Percentiles rank a stretch among this genome's conserved stretches.
These are phyloP conservation scores for Xylariaceae sp. DNA, from an alignment of 2,329 filamentous ascomycete genomes.

Conservation along the genomic window DNA sequence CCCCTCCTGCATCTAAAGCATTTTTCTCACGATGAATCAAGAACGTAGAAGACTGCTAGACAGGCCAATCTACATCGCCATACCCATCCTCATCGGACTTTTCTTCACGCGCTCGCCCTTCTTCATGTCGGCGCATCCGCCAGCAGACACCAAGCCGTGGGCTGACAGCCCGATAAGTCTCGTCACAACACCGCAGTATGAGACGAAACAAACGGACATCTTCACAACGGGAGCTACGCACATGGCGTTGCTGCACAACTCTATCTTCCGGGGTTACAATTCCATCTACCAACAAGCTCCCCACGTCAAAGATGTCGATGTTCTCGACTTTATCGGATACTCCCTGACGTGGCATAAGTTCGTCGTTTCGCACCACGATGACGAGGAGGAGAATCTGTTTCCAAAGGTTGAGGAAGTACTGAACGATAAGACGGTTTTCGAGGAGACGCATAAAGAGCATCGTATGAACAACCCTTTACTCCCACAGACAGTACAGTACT, in stretches of 20 bases:
- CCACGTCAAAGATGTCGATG: conserved; percentile 47
- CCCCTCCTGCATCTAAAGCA: too few relatives aligned
- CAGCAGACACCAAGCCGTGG: conserved; percentile 38
- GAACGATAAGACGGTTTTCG: conserved; percentile 47
- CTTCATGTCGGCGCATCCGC: conserved; percentile 35
- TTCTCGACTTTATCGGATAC: conserved; percentile 55
- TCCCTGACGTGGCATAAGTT: conserved; percentile 55
- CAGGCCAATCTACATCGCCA: conserved; percentile 30
- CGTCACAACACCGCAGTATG: conserved; percentile 50
- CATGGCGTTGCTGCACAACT: conserved; percentile 60
- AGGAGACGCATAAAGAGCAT: conserved; percentile 52
- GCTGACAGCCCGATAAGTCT: conserved; percentile 53
- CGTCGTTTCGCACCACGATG: conserved; percentile 57
- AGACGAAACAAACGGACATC: conserved; percentile 52
- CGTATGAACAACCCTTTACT: conserved; percentile 32
- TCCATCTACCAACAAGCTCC: conserved; percentile 58
- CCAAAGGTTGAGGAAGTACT: conserved; percentile 51
- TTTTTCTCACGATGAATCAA: conserved; percentile 13
- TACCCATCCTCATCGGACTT: conserved; percentile 33
- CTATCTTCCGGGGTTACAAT: conserved; percentile 61
- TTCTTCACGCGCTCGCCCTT: conserved; percentile 36
- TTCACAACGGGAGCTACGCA: conserved; percentile 58
- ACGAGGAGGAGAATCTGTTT: conserved; percentile 56
- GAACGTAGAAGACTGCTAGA: conserved; percentile 23
- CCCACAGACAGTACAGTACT: not conserved